Base-by-base conservation (phyloP, 2,329 filamentous ascomycete genomes). In the Fusarium euwallaceae region DNA sequence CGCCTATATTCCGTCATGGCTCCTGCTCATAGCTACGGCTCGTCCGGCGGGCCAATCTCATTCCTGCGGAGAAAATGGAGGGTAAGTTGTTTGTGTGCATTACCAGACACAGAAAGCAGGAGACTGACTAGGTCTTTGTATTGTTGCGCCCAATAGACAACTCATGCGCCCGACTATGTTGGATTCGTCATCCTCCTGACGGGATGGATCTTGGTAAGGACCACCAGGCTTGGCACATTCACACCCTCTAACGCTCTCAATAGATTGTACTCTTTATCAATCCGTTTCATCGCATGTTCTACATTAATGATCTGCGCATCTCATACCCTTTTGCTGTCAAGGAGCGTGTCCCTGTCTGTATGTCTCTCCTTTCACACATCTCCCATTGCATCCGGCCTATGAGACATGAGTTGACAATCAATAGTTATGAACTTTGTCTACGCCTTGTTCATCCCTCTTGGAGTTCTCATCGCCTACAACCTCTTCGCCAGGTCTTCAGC, bases 261-360 rank as follows among this genome's bases (percentile, higher is more conserved):
- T 77, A 83, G 82, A 78, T 79, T 59, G 75, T 76, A 29, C 59
- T 79, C 17, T 80, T 83, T 56, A 88, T 94, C 77, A 92, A 92
- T 70, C 97, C 97, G 0, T 98, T 98, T 82, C 95, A 98, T 82
- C 95, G 94, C 84, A 93, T 98, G 91, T 98, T 99, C 85, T 93
- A 91, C 74, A 89, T 98, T 72, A 93, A 95, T 81, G 95, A 98
- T 81, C 88, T 94, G 27, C 87, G 91, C 60, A 95, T 98, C 69
- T 92, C 94, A 74, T 98, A 93, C 80, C 97, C 97, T 1, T 93
- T 97, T 83, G 95, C 97, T 24, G 88, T 93, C 66, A 84, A 93
- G 61, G 95, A 99, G 83, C 90, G 95, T 72, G 97, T 99, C 0
- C 88, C 95, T 9, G 91, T 97, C 16, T 82, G 92, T 93, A 87